Evolutionary conservation across 2,329 filamentous ascomycete species (phyloP).

Genomic region (Hysterium pulicare): DNA sequence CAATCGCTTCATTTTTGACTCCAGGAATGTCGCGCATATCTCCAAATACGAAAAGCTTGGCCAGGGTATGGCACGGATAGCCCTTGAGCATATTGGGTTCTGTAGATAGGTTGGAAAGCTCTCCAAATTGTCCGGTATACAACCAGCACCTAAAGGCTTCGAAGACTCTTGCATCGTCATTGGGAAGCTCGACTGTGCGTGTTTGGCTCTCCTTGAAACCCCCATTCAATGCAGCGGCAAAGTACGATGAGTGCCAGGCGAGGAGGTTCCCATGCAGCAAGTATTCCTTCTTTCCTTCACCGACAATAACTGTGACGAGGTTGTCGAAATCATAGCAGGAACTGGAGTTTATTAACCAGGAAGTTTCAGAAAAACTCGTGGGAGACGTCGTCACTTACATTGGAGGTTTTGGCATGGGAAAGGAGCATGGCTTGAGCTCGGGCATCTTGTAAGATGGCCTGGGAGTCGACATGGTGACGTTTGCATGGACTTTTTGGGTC

Average conservation of each 20-base stretch:
- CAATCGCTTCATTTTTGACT: slow-evolving; percentile 11
- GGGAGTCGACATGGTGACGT: too few species aligned
- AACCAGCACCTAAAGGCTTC: background rate
- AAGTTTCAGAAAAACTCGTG: too few species aligned
- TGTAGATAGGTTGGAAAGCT: background rate
- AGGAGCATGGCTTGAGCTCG: background rate
- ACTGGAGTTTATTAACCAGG: too few species aligned
- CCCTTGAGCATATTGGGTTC: background rate
- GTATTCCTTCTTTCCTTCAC: background rate
- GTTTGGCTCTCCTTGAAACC: background rate
- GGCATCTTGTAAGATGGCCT: too few species aligned
- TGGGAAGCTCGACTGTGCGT: background rate
- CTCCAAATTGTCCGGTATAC: background rate
- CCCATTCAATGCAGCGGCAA: background rate
- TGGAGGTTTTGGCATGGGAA: background rate
- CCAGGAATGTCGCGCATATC: slow-evolving; percentile 9
- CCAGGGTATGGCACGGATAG: background rate
- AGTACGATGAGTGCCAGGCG: background rate
- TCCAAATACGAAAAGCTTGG: slow-evolving; percentile 12
- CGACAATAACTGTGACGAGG: background rate
- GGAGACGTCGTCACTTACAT: background rate
- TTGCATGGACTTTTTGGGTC: too few species aligned
- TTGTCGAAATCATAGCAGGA: background rate
- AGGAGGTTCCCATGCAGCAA: background rate
- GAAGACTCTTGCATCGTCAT: background rate